Conservation (phyloP, 768 basidiomycete genomes). For the Tubosaeta sp. region DNA sequence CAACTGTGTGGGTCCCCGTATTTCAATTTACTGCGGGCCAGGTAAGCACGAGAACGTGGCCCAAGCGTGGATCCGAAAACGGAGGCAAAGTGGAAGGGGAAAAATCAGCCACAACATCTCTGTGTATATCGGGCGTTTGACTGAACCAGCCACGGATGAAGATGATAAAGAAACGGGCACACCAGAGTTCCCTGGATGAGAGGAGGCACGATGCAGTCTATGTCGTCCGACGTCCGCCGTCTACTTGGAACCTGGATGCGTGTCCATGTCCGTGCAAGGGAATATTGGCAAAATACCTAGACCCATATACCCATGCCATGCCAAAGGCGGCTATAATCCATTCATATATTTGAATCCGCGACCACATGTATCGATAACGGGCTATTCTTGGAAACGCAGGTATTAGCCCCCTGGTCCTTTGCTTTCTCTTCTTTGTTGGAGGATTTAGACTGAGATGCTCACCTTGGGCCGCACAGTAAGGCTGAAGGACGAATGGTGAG, state of each 20-base stretch:
- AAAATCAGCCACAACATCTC: not conserved
- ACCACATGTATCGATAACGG: constrained; percentile 16
- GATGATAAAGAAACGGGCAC: constrained; percentile 1
- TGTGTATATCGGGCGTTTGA: not conserved
- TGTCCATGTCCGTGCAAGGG: constrained; percentile 4
- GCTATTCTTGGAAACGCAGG: constrained; percentile 19
- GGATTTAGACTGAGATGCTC: constrained; percentile 5
- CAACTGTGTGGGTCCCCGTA: not conserved
- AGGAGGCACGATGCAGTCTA: not conserved
- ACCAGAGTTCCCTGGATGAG: not conserved
- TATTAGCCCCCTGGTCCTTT: not conserved
- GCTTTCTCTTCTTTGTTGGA: not conserved
- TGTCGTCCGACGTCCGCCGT: not conserved
- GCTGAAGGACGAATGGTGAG: not conserved
- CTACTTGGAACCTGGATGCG: not conserved
- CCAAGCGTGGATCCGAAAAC: constrained; percentile 1
- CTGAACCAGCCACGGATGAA: not conserved
- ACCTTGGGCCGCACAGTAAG: not conserved
- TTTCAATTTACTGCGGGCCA: not conserved
- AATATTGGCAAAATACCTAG: constrained; percentile 11
- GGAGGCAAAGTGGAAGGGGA: not conserved
- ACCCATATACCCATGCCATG: constrained; percentile 1
- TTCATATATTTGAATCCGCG: constrained; percentile 1
- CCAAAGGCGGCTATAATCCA: constrained; percentile 15
- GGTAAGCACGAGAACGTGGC: not conserved